Conservation (phyloP, 805 yeast species). For the Monosporozyma aquatica region DNA sequence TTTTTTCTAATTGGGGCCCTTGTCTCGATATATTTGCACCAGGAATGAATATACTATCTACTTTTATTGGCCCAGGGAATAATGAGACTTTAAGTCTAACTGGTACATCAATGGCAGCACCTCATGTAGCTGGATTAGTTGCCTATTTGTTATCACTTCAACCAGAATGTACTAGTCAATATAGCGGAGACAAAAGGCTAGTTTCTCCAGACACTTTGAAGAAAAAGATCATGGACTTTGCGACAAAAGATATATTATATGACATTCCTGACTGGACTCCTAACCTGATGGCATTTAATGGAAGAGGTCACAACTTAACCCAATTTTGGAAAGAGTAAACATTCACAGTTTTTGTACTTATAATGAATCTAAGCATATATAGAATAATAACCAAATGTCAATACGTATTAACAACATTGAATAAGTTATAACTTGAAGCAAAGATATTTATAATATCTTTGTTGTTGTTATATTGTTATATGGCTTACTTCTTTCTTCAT, state of each 20-base stretch:
- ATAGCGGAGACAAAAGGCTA: conserved; percentile 29
- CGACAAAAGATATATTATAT: conserved; percentile 47
- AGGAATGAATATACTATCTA: conserved; percentile 78
- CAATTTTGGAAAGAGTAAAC: not conserved
- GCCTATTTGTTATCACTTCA: conserved; percentile 80
- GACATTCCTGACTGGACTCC: conserved; percentile 68
- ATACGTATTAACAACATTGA: too few relatives aligned
- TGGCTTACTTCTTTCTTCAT: too few relatives aligned
- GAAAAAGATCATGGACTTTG: conserved; percentile 60
- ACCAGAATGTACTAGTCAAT: conserved; percentile 62
- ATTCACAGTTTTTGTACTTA: too few relatives aligned
- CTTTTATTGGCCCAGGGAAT: conserved; percentile 60
- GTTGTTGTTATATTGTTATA: too few relatives aligned
- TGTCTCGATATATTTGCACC: conserved; percentile 97
- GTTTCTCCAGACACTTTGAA: conserved; percentile 64
- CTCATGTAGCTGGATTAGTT: conserved; percentile 85
- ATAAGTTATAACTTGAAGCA: too few relatives aligned
- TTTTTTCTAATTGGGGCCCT: conserved; percentile 88
- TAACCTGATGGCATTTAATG: conserved; percentile 66
- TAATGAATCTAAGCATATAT: too few relatives aligned
- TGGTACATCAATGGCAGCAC: conserved; percentile 99
- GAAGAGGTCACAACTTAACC: conserved; percentile 63
- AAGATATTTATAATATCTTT: too few relatives aligned
- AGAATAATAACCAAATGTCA: too few relatives aligned
- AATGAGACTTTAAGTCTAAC: conserved; percentile 71